Conservation (phyloP, 169 alveolate genomes). For the Cyclospora cayetanensis region DNA sequence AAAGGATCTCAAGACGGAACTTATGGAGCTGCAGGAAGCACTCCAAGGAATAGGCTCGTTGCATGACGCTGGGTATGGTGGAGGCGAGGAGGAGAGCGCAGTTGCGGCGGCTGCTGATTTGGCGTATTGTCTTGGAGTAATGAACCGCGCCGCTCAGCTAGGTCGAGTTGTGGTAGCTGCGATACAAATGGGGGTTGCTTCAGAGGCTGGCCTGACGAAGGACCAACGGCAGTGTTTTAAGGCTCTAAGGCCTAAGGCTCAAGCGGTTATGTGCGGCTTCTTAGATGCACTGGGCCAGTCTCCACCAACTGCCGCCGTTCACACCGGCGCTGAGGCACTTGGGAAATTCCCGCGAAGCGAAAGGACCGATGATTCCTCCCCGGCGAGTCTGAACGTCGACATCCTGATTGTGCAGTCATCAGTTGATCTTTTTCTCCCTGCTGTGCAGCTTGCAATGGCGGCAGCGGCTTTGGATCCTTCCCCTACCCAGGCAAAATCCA, state of each 20-base stretch:
- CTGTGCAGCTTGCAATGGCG: constrained; percentile 11
- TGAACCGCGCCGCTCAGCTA: constrained; percentile 16
- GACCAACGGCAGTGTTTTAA: constrained; percentile 49
- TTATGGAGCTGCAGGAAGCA: constrained; percentile 40
- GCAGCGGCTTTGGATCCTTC: constrained; percentile 33
- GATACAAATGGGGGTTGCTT: background rate
- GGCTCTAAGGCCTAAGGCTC: constrained; percentile 49
- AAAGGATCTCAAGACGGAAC: constrained; percentile 46
- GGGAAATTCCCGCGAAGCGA: background rate
- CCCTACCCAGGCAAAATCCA: background rate
- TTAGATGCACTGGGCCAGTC: constrained; percentile 1
- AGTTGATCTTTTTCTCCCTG: constrained; percentile 14
- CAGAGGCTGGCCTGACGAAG: background rate
- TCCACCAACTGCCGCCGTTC: constrained; percentile 34
- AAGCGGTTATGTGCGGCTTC: background rate
- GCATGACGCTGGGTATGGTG: background rate
- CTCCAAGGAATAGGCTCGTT: background rate
- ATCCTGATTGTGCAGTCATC: constrained; percentile 1
- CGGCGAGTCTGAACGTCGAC: background rate
- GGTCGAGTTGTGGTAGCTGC: background rate
- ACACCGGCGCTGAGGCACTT: constrained; percentile 38
- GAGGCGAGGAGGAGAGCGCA: constrained; percentile 17
- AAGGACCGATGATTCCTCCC: background rate
- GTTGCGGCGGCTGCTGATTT: constrained; percentile 35
- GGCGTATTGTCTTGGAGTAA: constrained; percentile 29